phyloP scores from a whole-genome alignment of 495 filamentous ascomycete genomes.

The Penicillium dipodomyicola region DNA sequence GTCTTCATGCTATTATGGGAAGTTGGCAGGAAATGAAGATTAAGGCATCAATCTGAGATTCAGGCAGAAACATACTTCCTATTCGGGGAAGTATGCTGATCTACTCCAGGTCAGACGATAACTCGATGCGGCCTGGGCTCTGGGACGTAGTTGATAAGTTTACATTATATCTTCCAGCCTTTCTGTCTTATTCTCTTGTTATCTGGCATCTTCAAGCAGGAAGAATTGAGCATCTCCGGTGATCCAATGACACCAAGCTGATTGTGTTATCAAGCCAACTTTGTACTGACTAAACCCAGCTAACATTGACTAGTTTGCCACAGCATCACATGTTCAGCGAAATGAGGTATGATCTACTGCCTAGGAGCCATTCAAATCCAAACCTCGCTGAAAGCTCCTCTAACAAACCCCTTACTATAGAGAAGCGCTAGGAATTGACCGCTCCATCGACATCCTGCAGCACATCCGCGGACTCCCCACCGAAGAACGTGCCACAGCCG shows the following conservation, averaged over 20 bases:
- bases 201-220: neutral
- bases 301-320: conserved; percentile 57
- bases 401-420: conserved; percentile 30
- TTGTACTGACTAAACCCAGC: neutral
- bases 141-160: neutral
- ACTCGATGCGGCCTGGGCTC: neutral
- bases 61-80: neutral
- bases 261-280: neutral
- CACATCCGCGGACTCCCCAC: conserved; percentile 74
- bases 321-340: conserved; percentile 93
- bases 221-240: neutral
- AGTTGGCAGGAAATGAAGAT: conserved; percentile 1
- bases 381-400: neutral
- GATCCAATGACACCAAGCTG: neutral
- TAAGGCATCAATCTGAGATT: conserved; percentile 1
- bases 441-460: conserved; percentile 76
- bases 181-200: neutral
- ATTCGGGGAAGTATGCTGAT: conserved; percentile 2
- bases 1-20: neutral
- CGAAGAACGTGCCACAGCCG: conserved; percentile 59
- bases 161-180: neutral
- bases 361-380: neutral
- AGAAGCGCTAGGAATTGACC: conserved; percentile 62
- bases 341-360: conserved; percentile 62
- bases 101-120: neutral